Evolutionary conservation across 805 yeast genomes (phyloP), one percentile per base, ranked within the genome.

Genomic region (Kodamaea restingae): DNA sequence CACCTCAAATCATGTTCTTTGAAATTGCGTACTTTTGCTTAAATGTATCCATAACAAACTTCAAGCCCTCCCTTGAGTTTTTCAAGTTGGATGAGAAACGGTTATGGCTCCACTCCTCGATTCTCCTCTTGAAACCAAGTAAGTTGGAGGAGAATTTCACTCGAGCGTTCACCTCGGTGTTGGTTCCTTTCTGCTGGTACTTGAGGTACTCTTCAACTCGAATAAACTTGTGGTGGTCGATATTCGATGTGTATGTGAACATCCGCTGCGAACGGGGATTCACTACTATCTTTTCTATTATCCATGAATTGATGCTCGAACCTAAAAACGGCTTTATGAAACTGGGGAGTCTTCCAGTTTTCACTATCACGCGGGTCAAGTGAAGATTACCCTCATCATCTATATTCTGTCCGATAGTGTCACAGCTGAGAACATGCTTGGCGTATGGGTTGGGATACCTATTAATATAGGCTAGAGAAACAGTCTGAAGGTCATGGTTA

Each of bases 271-370:
- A 54, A 7, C 55, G 49, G 1, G 91, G 87, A 58, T 90, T 84
- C 15, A 90, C 81, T 8, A 82, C 61, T 1, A 88, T 76, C 49
- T 78, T 76, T 55, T 90, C 98, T 32, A 90, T 73, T 30, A 90
- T 78, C 91, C 93, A 86, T 9, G 87, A 70, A 39, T 84, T 81
- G 22, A 84, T 70, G 4, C 43, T 38, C 34, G 72, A 68, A 2
- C 91, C 90, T 43, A 88, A 58, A 39, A 88, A 76, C 3, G 91
- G 91, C 48, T 73, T 75, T 18, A 84, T 78, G 78, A 93, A 88
- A 26, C 67, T 59, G 4, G 97, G 97, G 27, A 90, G 66, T 48
- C 87, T 72, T 2, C 97, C 97, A 3, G 75, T 67, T 56, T 90
- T 91, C 49, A 76, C 76, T 32, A 90, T 78, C 29, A 90, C 65